These are phyloP conservation scores for Rhododendron molle DNA, from an alignment of 148 eudicot genomes.

Conservation along the genomic window DNA sequence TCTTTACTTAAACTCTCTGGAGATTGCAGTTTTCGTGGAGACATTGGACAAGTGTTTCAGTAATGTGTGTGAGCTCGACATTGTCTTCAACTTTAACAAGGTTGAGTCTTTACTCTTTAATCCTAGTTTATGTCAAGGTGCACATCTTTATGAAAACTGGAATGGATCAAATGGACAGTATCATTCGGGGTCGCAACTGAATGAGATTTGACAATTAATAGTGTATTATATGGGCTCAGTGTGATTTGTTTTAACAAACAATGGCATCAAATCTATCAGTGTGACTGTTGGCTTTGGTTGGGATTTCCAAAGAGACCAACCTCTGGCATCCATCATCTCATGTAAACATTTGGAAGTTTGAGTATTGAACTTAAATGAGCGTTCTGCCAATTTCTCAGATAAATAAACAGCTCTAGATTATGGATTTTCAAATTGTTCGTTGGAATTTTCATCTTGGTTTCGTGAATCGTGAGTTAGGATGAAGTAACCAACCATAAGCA, in stretches of 20 bases:
- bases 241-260: neutral
- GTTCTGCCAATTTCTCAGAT: neutral
- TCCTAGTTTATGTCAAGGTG: neutral
- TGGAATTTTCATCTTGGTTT: neutral
- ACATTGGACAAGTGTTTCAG: conserved; percentile 90
- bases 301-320: neutral
- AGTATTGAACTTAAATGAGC: neutral
- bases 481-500: neutral
- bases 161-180: neutral
- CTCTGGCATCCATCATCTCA: neutral
- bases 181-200: neutral
- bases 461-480: neutral
- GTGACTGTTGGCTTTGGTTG: neutral
- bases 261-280: neutral
- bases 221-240: neutral
- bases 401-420: neutral
- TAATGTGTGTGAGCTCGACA: conserved; percentile 89
- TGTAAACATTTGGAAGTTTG: neutral
- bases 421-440: neutral
- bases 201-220: neutral
- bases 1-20: conserved; percentile 1
- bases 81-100: conserved; percentile 84
- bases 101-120: conserved; percentile 25
- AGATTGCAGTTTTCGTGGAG: conserved; percentile 80
- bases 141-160: neutral